Conservation (phyloP, 345 rosid genomes). For the Eucalyptus curtisii region DNA sequence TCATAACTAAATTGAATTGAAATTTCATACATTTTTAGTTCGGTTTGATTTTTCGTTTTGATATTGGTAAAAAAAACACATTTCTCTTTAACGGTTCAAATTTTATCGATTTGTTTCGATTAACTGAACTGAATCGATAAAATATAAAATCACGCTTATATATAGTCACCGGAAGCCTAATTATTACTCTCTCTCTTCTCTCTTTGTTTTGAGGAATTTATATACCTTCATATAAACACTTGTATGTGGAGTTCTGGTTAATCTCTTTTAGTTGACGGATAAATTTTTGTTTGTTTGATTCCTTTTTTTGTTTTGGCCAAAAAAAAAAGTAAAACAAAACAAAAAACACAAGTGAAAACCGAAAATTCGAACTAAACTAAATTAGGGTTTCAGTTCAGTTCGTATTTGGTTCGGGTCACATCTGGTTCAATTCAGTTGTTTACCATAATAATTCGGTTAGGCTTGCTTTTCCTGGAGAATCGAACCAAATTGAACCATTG, state of each 20-base stretch:
- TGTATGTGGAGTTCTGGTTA: neutral
- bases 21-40: no score
- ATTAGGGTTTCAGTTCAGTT: rapidly evolving
- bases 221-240: neutral
- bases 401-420: neutral
- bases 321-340: neutral
- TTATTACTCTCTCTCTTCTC: neutral
- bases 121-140: no score
- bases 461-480: neutral
- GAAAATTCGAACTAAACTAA: no score
- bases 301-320: neutral
- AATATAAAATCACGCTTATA: no score
- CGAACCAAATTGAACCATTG: neutral
- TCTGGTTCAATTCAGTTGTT: rapidly evolving
- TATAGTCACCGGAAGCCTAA: no score
- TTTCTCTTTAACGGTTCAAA: no score
- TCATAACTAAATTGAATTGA: neutral
- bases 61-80: neutral
- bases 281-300: neutral
- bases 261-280: neutral
- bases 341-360: neutral
- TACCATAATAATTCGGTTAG: neutral
- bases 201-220: neutral
- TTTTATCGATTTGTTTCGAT: no score
- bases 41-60: neutral